phyloP scores from a whole-genome alignment of 345 rosid genomes.

The Dimocarpus longan region DNA sequence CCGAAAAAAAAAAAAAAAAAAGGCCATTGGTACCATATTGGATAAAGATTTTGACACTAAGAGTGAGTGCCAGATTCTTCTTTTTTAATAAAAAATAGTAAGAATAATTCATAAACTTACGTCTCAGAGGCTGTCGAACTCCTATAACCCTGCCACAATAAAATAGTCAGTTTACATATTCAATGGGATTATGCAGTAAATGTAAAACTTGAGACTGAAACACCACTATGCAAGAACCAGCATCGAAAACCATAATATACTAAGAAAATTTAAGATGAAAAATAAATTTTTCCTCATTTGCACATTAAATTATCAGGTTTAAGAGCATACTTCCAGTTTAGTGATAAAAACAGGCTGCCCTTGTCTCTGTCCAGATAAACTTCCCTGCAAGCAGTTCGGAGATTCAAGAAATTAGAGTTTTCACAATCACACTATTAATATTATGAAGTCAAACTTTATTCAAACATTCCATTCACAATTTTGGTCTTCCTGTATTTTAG shows the following conservation, averaged over 20 bases:
- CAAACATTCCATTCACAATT: background rate
- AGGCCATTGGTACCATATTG: background rate
- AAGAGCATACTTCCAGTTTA: conserved; percentile 75
- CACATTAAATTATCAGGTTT: conserved; percentile 5
- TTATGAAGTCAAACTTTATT: conserved; percentile 10
- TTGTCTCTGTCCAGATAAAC: conserved; percentile 90
- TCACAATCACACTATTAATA: conserved; percentile 8
- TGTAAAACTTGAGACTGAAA: conserved; percentile 20
- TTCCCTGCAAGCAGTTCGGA: conserved; percentile 61
- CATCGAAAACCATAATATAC: background rate
- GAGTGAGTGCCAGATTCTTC: background rate
- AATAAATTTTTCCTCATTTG: background rate
- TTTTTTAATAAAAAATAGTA: background rate
- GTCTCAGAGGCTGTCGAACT: conserved; percentile 85
- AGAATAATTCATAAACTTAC: conserved; percentile 48
- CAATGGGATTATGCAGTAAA: background rate
- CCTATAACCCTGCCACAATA: conserved; percentile 80
- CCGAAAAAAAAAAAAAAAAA: background rate
- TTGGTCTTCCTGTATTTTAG: background rate
- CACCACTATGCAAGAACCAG: conserved; percentile 12
- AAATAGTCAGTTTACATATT: conserved; percentile 23
- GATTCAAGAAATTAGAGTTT: conserved; percentile 19
- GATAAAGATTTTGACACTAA: background rate
- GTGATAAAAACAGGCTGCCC: conserved; percentile 98
- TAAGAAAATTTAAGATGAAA: conserved; percentile 4